Conservation (phyloP, 225 moss, liverwort and hornwort genomes). For the Physcomitrellopsis africana region DNA sequence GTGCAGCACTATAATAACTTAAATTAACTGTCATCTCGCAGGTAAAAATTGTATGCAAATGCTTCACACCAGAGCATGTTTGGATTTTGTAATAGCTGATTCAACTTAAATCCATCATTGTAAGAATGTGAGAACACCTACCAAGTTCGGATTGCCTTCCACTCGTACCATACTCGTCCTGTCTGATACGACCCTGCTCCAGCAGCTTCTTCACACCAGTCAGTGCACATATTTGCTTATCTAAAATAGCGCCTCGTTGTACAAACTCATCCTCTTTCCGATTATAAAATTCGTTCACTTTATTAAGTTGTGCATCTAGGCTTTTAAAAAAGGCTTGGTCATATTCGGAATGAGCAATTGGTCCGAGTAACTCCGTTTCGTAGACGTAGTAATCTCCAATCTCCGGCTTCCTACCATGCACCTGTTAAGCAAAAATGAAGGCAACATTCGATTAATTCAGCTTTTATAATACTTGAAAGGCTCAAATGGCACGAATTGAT, state of each 20-base stretch:
- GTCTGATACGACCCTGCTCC: conserved; percentile 38
- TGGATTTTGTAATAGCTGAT: too few relatives aligned
- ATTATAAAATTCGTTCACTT: conserved; percentile 55
- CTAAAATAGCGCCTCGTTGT: conserved; percentile 44
- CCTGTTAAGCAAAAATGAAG: conserved; percentile 23
- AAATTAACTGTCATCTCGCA: too few relatives aligned
- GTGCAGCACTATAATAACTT: neutral
- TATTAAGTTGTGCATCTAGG: conserved; percentile 57
- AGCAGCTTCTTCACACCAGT: conserved; percentile 51
- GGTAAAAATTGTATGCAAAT: too few relatives aligned
- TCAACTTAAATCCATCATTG: neutral
- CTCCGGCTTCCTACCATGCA: conserved; percentile 35
- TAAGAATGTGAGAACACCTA: conserved; percentile 1
- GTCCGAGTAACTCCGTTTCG: conserved; percentile 55
- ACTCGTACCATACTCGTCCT: conserved; percentile 20
- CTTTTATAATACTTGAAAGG: neutral
- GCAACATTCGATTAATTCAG: neutral
- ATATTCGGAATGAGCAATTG: conserved; percentile 30
- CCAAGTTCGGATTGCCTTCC: conserved; percentile 30
- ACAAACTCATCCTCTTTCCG: conserved; percentile 54
- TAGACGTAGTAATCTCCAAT: conserved; percentile 36
- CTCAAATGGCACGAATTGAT: too few relatives aligned
- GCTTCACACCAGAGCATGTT: too few relatives aligned
- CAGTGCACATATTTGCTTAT: conserved; percentile 61
- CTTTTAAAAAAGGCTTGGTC: conserved; percentile 44